Evolutionary conservation across 768 basidiomycete genomes (phyloP).

Genomic region (Lyophyllum semitale): DNA sequence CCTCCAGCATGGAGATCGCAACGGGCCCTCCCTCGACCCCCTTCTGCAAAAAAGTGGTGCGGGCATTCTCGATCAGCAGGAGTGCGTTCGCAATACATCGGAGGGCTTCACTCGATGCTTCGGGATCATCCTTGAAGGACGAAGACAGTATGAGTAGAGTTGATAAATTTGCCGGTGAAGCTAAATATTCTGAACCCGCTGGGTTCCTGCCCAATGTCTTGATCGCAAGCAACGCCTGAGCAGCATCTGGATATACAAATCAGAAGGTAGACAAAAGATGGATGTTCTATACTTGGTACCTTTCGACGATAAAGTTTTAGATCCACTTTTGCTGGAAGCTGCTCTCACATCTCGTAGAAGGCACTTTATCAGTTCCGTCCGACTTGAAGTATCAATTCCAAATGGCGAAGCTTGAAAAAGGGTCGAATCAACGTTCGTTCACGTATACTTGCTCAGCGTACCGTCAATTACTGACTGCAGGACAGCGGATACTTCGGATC

Average conservation of each 20-base stretch:
- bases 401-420: constrained; percentile 42
- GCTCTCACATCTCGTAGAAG: constrained; percentile 62
- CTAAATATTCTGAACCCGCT: constrained; percentile 64
- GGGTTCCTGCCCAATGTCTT: constrained; percentile 77
- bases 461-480: constrained; percentile 55
- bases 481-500: constrained; percentile 44
- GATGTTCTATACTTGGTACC: constrained; percentile 44
- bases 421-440: not conserved
- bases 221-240: constrained; percentile 66
- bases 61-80: constrained; percentile 64
- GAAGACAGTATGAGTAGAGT: constrained; percentile 53
- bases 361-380: constrained; percentile 55
- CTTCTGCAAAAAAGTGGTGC: constrained; percentile 54
- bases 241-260: constrained; percentile 51
- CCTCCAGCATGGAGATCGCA: constrained; percentile 61
- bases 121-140: constrained; percentile 55
- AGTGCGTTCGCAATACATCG: constrained; percentile 81
- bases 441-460: constrained; percentile 22
- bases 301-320: constrained; percentile 53
- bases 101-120: constrained; percentile 69
- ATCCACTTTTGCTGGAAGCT: constrained; percentile 26
- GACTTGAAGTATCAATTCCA: constrained; percentile 46
- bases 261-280: not conserved
- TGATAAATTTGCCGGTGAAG: constrained; percentile 54
- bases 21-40: constrained; percentile 66